phyloP scores from a whole-genome alignment of 1,284 basidiomycete genomes.

The Naganishia liquefaciens region DNA sequence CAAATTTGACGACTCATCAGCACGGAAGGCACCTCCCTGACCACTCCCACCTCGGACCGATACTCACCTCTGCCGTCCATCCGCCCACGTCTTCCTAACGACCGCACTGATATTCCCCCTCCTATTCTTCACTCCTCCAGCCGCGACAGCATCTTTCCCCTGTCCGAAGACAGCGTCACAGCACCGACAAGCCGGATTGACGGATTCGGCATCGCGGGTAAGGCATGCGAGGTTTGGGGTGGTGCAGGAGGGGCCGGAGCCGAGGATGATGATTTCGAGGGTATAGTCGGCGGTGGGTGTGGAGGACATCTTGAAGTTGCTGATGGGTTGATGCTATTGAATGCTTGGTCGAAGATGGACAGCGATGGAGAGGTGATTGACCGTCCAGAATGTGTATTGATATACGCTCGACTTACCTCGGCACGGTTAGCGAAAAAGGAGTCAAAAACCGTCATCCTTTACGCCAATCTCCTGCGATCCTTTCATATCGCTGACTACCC shows the following conservation, averaged over 20 bases:
- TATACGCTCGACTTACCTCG: too few relatives aligned
- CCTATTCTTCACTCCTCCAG: conserved; percentile 14
- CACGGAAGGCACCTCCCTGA: too few relatives aligned
- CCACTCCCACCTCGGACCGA: background rate
- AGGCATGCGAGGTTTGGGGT: conserved; percentile 19
- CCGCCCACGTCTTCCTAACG: conserved; percentile 7
- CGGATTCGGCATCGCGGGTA: background rate
- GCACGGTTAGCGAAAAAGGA: too few relatives aligned
- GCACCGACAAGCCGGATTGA: conserved; percentile 14
- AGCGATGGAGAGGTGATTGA: too few relatives aligned
- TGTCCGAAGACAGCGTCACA: conserved; percentile 2
- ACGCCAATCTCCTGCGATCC: too few relatives aligned
- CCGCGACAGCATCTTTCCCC: background rate
- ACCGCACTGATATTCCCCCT: conserved; percentile 16
- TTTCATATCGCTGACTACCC: too few relatives aligned
- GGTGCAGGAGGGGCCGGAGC: conserved; percentile 12
- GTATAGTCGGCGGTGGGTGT: background rate
- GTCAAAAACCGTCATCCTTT: too few relatives aligned
- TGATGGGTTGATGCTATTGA: too few relatives aligned
- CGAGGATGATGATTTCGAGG: conserved; percentile 23
- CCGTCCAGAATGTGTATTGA: too few relatives aligned
- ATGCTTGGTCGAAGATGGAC: too few relatives aligned
- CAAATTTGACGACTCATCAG: background rate
- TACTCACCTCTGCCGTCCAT: conserved; percentile 7
- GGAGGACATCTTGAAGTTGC: background rate